Evolutionary conservation across 1,284 basidiomycete genomes (phyloP).

Genomic region (Neonothopanus nambi): DNA sequence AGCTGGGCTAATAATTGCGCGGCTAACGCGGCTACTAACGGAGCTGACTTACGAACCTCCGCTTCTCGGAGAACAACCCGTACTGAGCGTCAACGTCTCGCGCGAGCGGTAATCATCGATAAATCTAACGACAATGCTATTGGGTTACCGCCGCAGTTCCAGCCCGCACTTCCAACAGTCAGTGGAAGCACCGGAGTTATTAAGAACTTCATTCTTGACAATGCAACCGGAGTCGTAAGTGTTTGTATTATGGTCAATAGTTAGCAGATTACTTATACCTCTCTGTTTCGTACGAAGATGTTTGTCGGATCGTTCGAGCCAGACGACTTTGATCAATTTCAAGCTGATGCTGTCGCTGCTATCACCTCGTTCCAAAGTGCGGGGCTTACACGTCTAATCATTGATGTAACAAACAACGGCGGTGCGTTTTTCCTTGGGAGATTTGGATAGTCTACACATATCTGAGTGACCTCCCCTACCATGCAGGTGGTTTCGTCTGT

Average conservation of each 20-base stretch:
- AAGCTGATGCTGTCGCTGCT: constrained; percentile 49
- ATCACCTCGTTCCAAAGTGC: constrained; percentile 47
- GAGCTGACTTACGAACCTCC: constrained; percentile 44
- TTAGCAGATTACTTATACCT: neutral
- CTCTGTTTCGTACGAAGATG: constrained; percentile 39
- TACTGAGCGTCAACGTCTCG: constrained; percentile 22
- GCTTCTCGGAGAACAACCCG: constrained; percentile 16
- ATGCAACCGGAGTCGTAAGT: constrained; percentile 60
- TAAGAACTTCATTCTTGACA: constrained; percentile 59
- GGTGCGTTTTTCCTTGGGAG: constrained; percentile 33
- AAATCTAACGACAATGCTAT: constrained; percentile 41
- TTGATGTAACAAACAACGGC: constrained; percentile 65
- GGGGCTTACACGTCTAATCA: constrained; percentile 51
- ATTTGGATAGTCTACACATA: constrained; percentile 1
- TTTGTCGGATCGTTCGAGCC: constrained; percentile 61
- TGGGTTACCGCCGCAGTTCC: constrained; percentile 48
- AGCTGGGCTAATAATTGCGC: constrained; percentile 66
- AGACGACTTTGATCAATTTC: constrained; percentile 51
- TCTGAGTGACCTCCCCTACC: neutral
- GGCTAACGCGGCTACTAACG: constrained; percentile 54
- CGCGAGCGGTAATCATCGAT: constrained; percentile 47
- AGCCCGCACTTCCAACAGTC: constrained; percentile 47
- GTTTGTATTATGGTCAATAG: neutral
- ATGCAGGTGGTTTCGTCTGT: constrained; percentile 57
- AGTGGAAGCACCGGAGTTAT: constrained; percentile 54